phyloP scores from a whole-genome alignment of 2,329 filamentous ascomycete species.

The Fusarium zealandicum region DNA sequence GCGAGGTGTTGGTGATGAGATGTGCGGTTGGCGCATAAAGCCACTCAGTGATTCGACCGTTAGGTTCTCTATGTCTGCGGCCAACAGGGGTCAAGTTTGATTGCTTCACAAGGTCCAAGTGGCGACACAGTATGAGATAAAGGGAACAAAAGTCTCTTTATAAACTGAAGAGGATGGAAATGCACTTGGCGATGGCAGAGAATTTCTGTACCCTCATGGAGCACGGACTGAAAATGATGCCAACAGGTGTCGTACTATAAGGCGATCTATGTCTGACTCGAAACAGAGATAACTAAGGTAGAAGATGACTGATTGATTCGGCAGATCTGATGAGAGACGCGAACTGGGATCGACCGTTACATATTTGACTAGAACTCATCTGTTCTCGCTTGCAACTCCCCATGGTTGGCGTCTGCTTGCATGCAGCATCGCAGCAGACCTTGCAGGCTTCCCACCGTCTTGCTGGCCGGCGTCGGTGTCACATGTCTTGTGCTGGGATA shows the following conservation, averaged over 20 bases:
- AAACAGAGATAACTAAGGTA: constrained; percentile 15
- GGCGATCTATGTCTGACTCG: not conserved
- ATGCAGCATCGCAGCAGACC: constrained; percentile 14
- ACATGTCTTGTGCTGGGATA: constrained; percentile 11
- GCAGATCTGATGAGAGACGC: constrained; percentile 25
- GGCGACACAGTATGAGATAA: constrained; percentile 15
- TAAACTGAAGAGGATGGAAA: constrained; percentile 12
- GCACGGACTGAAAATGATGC: constrained; percentile 1
- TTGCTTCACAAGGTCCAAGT: constrained; percentile 24
- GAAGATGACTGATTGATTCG: constrained; percentile 26
- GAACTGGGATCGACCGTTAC: constrained; percentile 14
- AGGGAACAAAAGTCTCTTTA: constrained; percentile 6
- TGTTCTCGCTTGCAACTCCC: constrained; percentile 11
- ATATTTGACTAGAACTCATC: constrained; percentile 10
- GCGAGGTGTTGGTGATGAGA: constrained; percentile 35
- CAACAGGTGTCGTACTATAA: constrained; percentile 7
- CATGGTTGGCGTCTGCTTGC: constrained; percentile 13
- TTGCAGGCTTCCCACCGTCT: constrained; percentile 14
- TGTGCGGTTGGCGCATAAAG: constrained; percentile 27
- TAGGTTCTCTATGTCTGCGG: constrained; percentile 16
- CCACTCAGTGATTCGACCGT: constrained; percentile 32
- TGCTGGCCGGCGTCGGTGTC: constrained; percentile 16
- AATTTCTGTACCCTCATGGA: not conserved
- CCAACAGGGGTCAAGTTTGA: constrained; percentile 21
- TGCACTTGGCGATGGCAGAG: not conserved